These are phyloP conservation scores for Carex scoparia DNA, from an alignment of 176 grass and related monocot genomes.

Conservation along the genomic window DNA sequence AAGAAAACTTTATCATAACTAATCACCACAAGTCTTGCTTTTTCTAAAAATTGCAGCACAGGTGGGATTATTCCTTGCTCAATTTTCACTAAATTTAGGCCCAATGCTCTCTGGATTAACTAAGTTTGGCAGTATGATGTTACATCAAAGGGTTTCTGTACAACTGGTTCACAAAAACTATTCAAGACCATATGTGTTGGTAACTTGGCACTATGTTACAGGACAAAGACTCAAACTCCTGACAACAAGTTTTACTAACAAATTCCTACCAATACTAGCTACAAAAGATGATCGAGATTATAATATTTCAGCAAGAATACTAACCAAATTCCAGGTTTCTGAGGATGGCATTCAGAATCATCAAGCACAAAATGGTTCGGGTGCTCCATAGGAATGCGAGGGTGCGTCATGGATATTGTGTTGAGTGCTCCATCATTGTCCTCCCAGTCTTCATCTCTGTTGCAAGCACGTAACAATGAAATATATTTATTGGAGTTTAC, in stretches of 20 bases:
- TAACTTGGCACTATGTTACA: neutral
- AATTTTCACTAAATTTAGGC: neutral
- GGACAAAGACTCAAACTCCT: neutral
- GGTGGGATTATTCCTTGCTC: neutral
- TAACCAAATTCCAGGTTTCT: slow-evolving; percentile 90
- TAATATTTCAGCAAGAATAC: slow-evolving; percentile 21
- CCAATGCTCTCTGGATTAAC: neutral
- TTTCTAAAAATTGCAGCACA: neutral
- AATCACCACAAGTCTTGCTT: neutral
- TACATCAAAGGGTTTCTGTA: neutral
- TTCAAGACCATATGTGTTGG: neutral
- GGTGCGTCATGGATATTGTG: slow-evolving; percentile 88
- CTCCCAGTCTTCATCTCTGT: slow-evolving; percentile 99
- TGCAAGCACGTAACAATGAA: slow-evolving; percentile 8
- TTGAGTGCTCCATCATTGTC: slow-evolving; percentile 95
- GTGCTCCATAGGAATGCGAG: slow-evolving; percentile 70
- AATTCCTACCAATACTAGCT: neutral
- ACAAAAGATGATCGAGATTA: neutral
- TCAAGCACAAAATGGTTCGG: slow-evolving; percentile 59
- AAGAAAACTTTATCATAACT: neutral
- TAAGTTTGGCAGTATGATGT: neutral
- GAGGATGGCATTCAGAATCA: slow-evolving; percentile 81
- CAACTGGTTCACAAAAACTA: neutral
- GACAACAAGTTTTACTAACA: neutral
- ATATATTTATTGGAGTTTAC: slow-evolving; percentile 7